Evolutionary conservation across 108 stramenopile genomes (phyloP).

Genomic region (Pseudonitzschia pungens): DNA sequence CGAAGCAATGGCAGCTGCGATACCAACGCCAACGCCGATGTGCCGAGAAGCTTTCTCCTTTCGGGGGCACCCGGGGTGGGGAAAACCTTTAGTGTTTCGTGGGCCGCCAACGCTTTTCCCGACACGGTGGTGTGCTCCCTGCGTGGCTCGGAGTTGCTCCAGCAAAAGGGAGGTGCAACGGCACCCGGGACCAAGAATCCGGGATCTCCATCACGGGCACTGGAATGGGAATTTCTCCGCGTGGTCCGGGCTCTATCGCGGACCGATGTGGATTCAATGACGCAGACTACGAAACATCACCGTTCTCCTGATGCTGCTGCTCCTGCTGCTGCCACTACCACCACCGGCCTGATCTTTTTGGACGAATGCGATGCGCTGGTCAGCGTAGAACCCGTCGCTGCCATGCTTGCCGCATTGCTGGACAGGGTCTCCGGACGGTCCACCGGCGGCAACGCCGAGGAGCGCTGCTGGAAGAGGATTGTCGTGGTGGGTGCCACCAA

Average conservation of each 20-base stretch:
- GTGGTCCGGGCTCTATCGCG: not conserved
- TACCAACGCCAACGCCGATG: not conserved
- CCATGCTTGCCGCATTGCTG: conserved; percentile 59
- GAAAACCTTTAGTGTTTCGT: conserved; percentile 55
- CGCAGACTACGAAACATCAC: not conserved
- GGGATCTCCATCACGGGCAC: not conserved
- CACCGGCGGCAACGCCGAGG: not conserved
- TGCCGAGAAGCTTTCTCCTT: conserved; percentile 53
- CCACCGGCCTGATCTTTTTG: conserved; percentile 59
- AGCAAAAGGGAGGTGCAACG: conserved; percentile 1
- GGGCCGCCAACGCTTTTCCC: conserved; percentile 21
- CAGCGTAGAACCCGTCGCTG: conserved; percentile 49
- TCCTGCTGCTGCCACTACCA: not conserved
- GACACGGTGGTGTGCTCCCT: conserved; percentile 19
- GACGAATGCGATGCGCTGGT: conserved; percentile 86
- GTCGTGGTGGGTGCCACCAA: conserved; percentile 82
- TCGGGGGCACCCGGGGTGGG: conserved; percentile 61
- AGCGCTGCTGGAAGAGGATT: conserved; percentile 39
- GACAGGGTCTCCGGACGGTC: conserved; percentile 38
- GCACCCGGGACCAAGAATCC: not conserved
- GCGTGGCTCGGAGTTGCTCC: conserved; percentile 33
- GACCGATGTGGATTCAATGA: not conserved
- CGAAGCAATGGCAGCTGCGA: not conserved
- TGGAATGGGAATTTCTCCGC: conserved; percentile 18
- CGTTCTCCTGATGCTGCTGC: not conserved